Conservation (phyloP, 768 basidiomycete species). For the Royoungia palumana region DNA sequence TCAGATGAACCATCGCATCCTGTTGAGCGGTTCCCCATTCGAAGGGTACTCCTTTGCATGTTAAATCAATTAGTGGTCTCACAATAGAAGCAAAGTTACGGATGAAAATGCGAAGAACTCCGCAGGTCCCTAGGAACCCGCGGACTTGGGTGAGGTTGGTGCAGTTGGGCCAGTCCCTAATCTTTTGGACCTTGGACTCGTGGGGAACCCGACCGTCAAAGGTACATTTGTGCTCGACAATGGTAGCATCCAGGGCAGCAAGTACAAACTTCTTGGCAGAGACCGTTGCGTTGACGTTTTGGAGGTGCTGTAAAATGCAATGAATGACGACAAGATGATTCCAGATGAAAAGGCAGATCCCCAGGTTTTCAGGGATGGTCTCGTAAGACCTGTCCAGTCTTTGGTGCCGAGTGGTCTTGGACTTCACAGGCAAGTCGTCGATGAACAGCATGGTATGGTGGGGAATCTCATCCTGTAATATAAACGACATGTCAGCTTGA, state of each 20-base stretch:
- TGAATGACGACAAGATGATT: no score
- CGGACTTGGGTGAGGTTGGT: constrained; percentile 17
- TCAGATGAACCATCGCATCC: no score
- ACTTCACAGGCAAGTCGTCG: constrained; percentile 38
- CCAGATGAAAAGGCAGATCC: constrained; percentile 38
- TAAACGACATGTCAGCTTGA: constrained; percentile 37
- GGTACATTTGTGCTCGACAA: constrained; percentile 40
- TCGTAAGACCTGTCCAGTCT: constrained; percentile 29
- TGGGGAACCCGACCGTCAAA: constrained; percentile 33
- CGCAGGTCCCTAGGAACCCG: constrained; percentile 30
- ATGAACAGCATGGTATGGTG: constrained; percentile 37
- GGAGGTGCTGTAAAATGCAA: no score
- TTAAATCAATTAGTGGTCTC: constrained; percentile 23
- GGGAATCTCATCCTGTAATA: constrained; percentile 39
- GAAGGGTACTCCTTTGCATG: constrained; percentile 27
- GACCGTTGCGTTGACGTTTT: no score
- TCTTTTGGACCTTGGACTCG: constrained; percentile 21
- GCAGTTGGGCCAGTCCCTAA: no score
- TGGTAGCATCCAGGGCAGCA: constrained; percentile 20
- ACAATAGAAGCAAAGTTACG: no score
- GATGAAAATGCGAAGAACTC: constrained; percentile 30
- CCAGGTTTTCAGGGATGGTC: constrained; percentile 34
- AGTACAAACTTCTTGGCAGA: constrained; percentile 35
- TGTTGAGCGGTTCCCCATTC: neutral
- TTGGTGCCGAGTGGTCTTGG: constrained; percentile 31